A percentile compares a stretch with the other conserved stretches of the same genome.
These are phyloP conservation scores for Vicia villosa DNA, from an alignment of 306 rosid genomes.

Conservation along the genomic window DNA sequence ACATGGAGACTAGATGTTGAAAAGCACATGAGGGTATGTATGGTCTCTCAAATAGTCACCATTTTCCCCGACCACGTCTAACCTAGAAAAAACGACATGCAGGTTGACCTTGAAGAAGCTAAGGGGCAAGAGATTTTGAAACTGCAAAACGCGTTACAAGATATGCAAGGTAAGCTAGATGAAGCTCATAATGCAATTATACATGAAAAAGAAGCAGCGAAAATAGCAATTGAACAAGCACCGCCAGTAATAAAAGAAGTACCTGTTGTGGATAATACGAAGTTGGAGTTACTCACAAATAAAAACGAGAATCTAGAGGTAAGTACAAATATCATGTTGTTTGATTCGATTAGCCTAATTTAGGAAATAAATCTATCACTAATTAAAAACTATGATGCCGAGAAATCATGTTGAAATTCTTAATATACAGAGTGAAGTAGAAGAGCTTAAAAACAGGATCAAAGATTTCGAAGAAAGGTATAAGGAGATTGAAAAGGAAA, in stretches of 20 bases:
- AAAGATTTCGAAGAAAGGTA: constrained; percentile 62
- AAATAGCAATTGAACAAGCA: constrained; percentile 79
- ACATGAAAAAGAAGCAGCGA: constrained; percentile 83
- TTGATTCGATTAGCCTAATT: too few relatives aligned
- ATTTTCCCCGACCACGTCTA: constrained; percentile 20
- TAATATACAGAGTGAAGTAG: constrained; percentile 58
- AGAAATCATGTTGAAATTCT: constrained; percentile 18
- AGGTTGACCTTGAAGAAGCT: constrained; percentile 86
- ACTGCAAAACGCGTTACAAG: constrained; percentile 61
- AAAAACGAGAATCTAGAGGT: constrained; percentile 74
- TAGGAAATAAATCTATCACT: too few relatives aligned
- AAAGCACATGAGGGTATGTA: constrained; percentile 74
- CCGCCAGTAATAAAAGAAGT: constrained; percentile 89
- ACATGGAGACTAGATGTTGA: constrained; percentile 85
- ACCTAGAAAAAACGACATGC: constrained; percentile 36
- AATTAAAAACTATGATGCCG: neutral
- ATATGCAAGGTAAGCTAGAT: constrained; percentile 70
- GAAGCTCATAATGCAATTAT: constrained; percentile 71
- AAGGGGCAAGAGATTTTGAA: constrained; percentile 75
- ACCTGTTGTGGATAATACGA: constrained; percentile 71
- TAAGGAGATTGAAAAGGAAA: constrained; percentile 51
- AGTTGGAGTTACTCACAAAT: constrained; percentile 66
- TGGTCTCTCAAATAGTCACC: neutral
- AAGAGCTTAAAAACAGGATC: constrained; percentile 60
- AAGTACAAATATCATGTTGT: neutral